Conservation (phyloP, 345 rosid species). For the Eucalyptus regnans region DNA sequence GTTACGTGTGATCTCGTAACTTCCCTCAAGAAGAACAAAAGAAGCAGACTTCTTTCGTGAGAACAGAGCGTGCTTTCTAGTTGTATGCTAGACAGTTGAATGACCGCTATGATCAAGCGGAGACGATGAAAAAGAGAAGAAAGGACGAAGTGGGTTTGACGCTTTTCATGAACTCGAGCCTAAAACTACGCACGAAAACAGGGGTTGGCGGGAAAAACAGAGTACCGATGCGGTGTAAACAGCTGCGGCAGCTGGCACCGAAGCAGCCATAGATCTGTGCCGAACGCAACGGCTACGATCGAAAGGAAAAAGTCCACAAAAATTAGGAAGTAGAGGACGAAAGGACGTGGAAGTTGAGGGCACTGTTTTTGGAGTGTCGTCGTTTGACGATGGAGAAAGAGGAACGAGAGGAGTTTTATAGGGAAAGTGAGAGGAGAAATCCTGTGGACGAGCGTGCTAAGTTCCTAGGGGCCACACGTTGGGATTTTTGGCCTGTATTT, state of each 20-base stretch:
- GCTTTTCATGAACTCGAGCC: not conserved
- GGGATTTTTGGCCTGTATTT: not conserved
- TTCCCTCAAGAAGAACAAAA: not conserved
- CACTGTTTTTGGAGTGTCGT: not conserved
- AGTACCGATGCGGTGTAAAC: not conserved
- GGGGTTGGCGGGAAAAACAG: not conserved
- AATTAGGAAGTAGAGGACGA: not conserved
- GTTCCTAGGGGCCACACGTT: not conserved
- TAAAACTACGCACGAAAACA: not conserved
- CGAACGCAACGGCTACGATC: not conserved
- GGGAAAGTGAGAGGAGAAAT: not conserved
- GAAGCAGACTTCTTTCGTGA: not conserved
- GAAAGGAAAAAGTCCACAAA: fast-evolving
- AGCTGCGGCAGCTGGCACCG: not conserved
- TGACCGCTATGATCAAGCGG: not conserved
- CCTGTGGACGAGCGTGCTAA: not conserved
- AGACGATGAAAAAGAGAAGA: not conserved
- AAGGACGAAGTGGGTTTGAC: not conserved
- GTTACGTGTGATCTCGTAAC: not conserved
- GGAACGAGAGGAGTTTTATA: not conserved
- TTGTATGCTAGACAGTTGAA: not conserved
- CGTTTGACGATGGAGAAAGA: not conserved
- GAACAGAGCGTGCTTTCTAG: not conserved
- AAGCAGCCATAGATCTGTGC: not conserved
- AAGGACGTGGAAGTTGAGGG: not conserved